Base-by-base conservation (phyloP, 2,329 filamentous ascomycete species). In the Emergomyces pasteurianus region DNA sequence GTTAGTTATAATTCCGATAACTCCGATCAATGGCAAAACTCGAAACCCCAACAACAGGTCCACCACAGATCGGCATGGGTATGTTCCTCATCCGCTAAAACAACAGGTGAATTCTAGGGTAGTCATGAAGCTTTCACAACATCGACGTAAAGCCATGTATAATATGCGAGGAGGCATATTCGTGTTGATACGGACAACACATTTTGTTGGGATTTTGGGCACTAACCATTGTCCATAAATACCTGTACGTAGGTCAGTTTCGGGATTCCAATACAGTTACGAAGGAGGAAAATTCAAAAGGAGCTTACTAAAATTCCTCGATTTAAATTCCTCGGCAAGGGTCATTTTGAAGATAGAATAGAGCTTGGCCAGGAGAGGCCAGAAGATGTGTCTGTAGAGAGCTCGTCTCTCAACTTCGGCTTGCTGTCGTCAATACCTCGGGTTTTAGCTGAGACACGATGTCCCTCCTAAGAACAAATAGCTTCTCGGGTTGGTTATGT, bases 141-240 rank as follows among this genome's bases (percentile, higher is more conserved):
- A 6, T 6, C 14, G 3, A 42, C 40, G 14, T 4, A 40, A 14
- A 14, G 9, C 12, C 26, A 31, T 50, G 16, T 14, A 16, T 16
- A 7, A 14, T 28, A 50, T 6, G 4, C 47, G 31, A 31, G 10
- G 23, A 36, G 7, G 16, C n/a, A 53, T 53, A 53, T 2, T 28
- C 3, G 10, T 36, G 5, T 38, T 3, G 50, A 38, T 14, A 49
- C 26, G 16, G 16, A 31, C 1, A 31, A 23, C 7, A 16, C 28
- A 7, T 21, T 8, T 12, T 5, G 50, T 7, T 6, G 26, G 46
- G 38, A 23, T 57, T 50, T n/a, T 58, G 23, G 54, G 60, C 60
- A 80, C 81, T 75, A 70, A 86, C 83, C 84, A 86, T 84, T 86
- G 84, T 68, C 83, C 84, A 72, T 86, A 86, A 73, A 86, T 86